A percentile compares a stretch with the other conserved stretches of the same genome.
phyloP scores from a whole-genome alignment of 1,284 basidiomycete species.

The Quambalaria eucalypti region DNA sequence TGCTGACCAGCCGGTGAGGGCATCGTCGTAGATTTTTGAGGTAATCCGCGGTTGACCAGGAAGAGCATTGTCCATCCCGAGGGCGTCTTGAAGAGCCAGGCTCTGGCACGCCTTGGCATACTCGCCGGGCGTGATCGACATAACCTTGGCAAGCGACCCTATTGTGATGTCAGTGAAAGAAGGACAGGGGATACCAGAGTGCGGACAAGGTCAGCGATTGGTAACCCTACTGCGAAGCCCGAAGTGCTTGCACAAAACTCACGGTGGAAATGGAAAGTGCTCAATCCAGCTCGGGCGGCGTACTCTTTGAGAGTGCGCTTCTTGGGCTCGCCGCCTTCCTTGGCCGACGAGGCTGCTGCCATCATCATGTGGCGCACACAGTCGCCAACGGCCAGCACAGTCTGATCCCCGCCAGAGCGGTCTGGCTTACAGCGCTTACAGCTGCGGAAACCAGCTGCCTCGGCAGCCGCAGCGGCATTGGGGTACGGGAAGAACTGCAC shows the following conservation, averaged over 20 bases:
- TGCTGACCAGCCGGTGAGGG: slow-evolving; percentile 9
- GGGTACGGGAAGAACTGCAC: slow-evolving; percentile 11
- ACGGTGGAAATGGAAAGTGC: slow-evolving; percentile 17
- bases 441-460: slow-evolving; percentile 8
- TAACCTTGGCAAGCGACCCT: slow-evolving; percentile 9
- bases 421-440: slow-evolving; percentile 16
- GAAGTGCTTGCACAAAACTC: too few relatives aligned
- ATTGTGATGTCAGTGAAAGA: too few relatives aligned
- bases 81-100: slow-evolving; percentile 10
- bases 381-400: slow-evolving; percentile 9
- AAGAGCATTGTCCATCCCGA: slow-evolving; percentile 7
- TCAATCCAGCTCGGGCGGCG: slow-evolving; percentile 7
- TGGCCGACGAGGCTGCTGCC: slow-evolving; percentile 1
- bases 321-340: slow-evolving; percentile 7
- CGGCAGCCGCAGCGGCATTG: slow-evolving; percentile 7
- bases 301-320: slow-evolving; percentile 13
- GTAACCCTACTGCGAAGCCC: too few relatives aligned
- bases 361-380: slow-evolving; percentile 12
- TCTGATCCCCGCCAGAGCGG: slow-evolving; percentile 7
- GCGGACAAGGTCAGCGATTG: too few relatives aligned
- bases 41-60: background rate
- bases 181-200: too few relatives aligned
- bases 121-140: slow-evolving; percentile 10
- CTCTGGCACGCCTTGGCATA: slow-evolving; percentile 10
- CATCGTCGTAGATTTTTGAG: background rate